Conservation (phyloP, 495 filamentous ascomycete species). For the Aspergillus nanangensis region DNA sequence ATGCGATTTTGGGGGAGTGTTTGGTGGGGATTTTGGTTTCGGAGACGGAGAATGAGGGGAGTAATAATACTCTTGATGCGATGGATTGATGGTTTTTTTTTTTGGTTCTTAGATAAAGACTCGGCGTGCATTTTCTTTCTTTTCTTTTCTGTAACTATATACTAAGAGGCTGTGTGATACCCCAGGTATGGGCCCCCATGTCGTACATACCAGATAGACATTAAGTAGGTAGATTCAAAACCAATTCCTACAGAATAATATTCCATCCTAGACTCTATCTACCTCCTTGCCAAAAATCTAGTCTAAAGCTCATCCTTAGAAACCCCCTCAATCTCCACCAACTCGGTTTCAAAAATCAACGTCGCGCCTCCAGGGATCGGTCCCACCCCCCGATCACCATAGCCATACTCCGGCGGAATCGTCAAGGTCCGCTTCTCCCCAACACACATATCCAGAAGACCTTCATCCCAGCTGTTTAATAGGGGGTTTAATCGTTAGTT, state of each 20-base stretch:
- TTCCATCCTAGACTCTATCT: background rate
- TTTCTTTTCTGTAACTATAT: too few relatives aligned
- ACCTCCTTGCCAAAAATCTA: too few relatives aligned
- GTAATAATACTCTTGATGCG: conserved; percentile 52
- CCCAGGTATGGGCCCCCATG: background rate
- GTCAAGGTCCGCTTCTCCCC: conserved; percentile 92
- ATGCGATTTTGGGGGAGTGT: conserved; percentile 84
- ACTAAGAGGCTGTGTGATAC: conserved; percentile 4
- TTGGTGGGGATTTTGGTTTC: conserved; percentile 79
- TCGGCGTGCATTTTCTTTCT: background rate
- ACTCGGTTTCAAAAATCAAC: conserved; percentile 88
- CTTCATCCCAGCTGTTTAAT: conserved; percentile 73
- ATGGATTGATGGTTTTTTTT: conserved; percentile 57
- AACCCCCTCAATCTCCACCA: conserved; percentile 83
- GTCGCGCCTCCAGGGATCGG: conserved; percentile 77
- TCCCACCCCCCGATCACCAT: conserved; percentile 70
- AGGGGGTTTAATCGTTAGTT: conserved; percentile 4
- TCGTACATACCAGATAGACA: background rate
- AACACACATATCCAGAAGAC: conserved; percentile 91
- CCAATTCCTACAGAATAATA: background rate
- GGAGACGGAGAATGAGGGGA: conserved; percentile 57
- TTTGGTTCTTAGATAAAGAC: background rate
- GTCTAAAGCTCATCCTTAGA: conserved; percentile 52
- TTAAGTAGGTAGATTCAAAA: background rate
- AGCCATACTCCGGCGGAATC: conserved; percentile 82